Evolutionary conservation across 2,329 filamentous ascomycete species (phyloP).

Genomic region (Rhynchosporium graminicola): DNA sequence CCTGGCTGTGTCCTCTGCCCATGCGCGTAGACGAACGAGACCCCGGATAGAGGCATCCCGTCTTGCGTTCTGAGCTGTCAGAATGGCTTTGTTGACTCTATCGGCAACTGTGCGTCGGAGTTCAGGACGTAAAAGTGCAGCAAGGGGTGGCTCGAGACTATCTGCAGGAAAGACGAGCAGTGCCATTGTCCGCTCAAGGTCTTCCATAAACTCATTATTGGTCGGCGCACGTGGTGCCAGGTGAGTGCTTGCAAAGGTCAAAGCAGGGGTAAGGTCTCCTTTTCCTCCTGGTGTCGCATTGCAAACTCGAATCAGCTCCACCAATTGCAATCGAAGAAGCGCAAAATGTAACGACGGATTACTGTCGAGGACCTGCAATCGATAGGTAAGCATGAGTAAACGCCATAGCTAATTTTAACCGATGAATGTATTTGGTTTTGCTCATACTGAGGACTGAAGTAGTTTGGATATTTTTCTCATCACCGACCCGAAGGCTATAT

Average conservation of each 20-base stretch:
- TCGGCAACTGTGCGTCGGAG: conserved; percentile 83
- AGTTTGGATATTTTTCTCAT: conserved; percentile 71
- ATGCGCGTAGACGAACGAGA: conserved; percentile 78
- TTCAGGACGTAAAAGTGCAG: conserved; percentile 74
- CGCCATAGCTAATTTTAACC: conserved; percentile 25
- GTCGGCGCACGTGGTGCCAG: conserved; percentile 84
- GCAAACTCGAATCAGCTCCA: conserved; percentile 85
- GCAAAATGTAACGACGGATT: conserved; percentile 86
- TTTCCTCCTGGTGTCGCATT: conserved; percentile 67
- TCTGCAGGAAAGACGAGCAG: conserved; percentile 87
- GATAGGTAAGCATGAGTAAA: conserved; percentile 24
- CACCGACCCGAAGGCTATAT: conserved; percentile 84
- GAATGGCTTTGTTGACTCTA: conserved; percentile 84
- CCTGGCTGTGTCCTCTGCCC: conserved; percentile 63
- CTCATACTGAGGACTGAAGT: conserved; percentile 86
- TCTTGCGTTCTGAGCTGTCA: conserved; percentile 69
- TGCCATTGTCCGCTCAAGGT: conserved; percentile 90
- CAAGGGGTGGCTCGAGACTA: conserved; percentile 72
- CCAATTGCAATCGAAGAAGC: conserved; percentile 83
- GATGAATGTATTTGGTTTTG: conserved; percentile 40
- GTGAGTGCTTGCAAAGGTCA: conserved; percentile 85
- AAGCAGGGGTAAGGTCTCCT: conserved; percentile 71
- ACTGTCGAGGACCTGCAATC: conserved; percentile 77
- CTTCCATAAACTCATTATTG: conserved; percentile 77
- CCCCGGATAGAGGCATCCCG: conserved; percentile 81